These are phyloP conservation scores for Pythium folliculosum DNA, from an alignment of 352 stramenopile species.

Conservation along the genomic window DNA sequence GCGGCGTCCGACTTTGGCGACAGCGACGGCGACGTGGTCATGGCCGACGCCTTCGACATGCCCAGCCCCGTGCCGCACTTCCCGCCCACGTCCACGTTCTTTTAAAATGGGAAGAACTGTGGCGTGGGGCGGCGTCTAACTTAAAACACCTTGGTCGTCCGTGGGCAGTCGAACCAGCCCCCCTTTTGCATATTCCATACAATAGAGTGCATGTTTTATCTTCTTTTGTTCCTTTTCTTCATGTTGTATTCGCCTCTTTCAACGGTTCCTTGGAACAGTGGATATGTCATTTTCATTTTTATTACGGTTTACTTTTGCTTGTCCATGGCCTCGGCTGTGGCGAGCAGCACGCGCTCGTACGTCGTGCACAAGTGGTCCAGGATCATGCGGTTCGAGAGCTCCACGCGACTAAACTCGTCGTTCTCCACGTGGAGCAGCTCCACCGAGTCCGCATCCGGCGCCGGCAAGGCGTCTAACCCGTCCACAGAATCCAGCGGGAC, in stretches of 20 bases:
- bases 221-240: too few relatives aligned
- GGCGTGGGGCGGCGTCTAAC: constrained; percentile 5
- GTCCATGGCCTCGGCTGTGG: constrained; percentile 9
- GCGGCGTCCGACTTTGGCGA: not conserved
- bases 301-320: not conserved
- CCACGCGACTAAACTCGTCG: constrained; percentile 69
- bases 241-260: not conserved
- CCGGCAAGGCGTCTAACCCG: not conserved
- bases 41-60: constrained; percentile 23
- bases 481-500: not conserved
- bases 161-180: not conserved
- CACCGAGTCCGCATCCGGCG: constrained; percentile 13
- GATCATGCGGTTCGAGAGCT: constrained; percentile 85
- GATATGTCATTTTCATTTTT: constrained; percentile 4
- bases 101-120: constrained; percentile 6
- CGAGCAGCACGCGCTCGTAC: constrained; percentile 67
- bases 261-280: not conserved
- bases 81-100: constrained; percentile 25
- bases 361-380: constrained; percentile 84
- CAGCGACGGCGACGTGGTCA: constrained; percentile 20
- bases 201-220: constrained; percentile 18
- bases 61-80: constrained; percentile 23
- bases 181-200: constrained; percentile 10
- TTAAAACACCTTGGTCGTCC: not conserved
- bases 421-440: constrained; percentile 68